phyloP scores from a whole-genome alignment of 2,329 filamentous ascomycete species.

The Incumbomyces delicatus region DNA sequence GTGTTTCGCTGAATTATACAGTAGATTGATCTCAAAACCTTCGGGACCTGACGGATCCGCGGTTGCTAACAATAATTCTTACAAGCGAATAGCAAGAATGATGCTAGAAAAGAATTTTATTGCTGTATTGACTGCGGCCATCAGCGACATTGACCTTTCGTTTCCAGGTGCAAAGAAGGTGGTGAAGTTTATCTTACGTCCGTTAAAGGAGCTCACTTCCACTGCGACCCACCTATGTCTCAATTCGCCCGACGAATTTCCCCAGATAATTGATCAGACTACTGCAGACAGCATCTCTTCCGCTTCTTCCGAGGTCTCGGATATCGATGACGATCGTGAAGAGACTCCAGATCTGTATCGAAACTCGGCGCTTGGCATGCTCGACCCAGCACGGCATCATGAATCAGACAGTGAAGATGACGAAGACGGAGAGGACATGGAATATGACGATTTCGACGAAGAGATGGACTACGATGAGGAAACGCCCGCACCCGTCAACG shows the following conservation, averaged over 20 bases:
- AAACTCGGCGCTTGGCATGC: conserved; percentile 89
- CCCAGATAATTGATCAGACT: conserved; percentile 56
- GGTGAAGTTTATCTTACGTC: conserved; percentile 90
- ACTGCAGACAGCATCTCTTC: conserved; percentile 84
- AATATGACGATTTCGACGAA: conserved; percentile 76
- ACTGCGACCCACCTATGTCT: conserved; percentile 81
- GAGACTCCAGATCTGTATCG: conserved; percentile 96
- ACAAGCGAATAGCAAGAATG: conserved; percentile 76
- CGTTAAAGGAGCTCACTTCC: conserved; percentile 75
- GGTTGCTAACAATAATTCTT: conserved; percentile 42
- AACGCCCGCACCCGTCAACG: conserved; percentile 53
- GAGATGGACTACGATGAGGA: conserved; percentile 92
- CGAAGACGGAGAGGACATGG: conserved; percentile 71
- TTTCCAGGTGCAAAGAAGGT: conserved; percentile 88
- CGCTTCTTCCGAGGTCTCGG: conserved; percentile 70
- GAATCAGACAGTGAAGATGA: conserved; percentile 62
- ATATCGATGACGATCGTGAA: conserved; percentile 74
- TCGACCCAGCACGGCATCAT: conserved; percentile 72
- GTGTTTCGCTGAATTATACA: conserved; percentile 81
- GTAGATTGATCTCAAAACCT: conserved; percentile 77
- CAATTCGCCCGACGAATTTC: conserved; percentile 50
- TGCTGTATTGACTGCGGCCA: conserved; percentile 75
- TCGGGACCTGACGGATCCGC: conserved; percentile 49
- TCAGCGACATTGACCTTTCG: conserved; percentile 90
- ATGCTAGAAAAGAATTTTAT: conserved; percentile 99